Evolutionary conservation across 192 early-diverging fungal species (phyloP).

Genomic region (Backusella liffmaniae): DNA sequence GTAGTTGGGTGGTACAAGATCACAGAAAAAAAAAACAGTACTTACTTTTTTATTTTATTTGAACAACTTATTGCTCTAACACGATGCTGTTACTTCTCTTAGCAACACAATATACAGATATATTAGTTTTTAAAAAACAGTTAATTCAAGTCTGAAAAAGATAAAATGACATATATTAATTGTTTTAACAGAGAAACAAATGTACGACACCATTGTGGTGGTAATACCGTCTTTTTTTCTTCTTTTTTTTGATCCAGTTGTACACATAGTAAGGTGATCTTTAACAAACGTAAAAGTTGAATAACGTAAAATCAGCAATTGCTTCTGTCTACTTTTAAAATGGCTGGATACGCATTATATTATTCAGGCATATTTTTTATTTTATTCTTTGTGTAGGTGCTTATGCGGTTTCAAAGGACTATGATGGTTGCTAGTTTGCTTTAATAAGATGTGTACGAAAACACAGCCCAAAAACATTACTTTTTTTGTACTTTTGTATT

Average conservation of each 20-base stretch:
- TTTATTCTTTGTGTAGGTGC: not conserved
- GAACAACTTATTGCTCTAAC: not conserved
- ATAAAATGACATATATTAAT: not conserved
- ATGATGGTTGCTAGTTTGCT: no score
- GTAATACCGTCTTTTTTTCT: not conserved
- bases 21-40: not conserved
- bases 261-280: not conserved
- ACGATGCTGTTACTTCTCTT: not conserved
- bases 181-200: not conserved
- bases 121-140: not conserved
- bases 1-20: not conserved
- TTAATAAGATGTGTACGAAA: no score
- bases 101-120: not conserved
- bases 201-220: not conserved
- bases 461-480: not conserved
- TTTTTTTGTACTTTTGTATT: not conserved
- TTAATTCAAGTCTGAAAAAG: not conserved
- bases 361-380: not conserved
- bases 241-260: not conserved
- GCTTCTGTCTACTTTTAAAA: not conserved
- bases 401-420: not conserved
- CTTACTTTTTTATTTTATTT: not conserved
- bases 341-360: not conserved
- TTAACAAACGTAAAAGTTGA: not conserved
- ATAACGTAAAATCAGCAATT: not conserved